phyloP scores from a whole-genome alignment of 768 basidiomycete species.

The Pleurotus pulmonarius region DNA sequence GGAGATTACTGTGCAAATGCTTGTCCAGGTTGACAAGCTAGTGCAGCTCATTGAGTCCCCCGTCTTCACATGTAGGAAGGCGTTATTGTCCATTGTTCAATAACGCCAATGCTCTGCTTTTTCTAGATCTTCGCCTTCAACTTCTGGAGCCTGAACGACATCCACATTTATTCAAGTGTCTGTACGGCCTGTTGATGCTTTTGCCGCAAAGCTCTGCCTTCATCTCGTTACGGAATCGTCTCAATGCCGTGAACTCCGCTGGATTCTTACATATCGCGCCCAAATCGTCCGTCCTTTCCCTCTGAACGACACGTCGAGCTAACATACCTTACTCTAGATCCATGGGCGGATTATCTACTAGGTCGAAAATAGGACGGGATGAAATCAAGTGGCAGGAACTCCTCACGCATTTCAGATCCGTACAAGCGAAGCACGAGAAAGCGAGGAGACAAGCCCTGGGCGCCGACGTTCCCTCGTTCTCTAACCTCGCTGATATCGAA shows the following conservation, averaged over 20 bases:
- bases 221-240: slow-evolving; percentile 86
- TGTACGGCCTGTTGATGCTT: slow-evolving; percentile 96
- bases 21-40: slow-evolving; percentile 96
- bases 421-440: slow-evolving; percentile 91
- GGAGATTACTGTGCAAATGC: slow-evolving; percentile 90
- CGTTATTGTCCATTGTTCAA: background rate
- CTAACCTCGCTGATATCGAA: slow-evolving; percentile 44
- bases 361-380: slow-evolving; percentile 77
- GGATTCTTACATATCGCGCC: slow-evolving; percentile 91
- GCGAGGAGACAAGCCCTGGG: slow-evolving; percentile 75
- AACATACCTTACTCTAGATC: slow-evolving; percentile 14
- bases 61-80: slow-evolving; percentile 86
- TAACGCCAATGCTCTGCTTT: slow-evolving; percentile 3
- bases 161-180: slow-evolving; percentile 94
- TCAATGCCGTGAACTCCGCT: slow-evolving; percentile 93
- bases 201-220: slow-evolving; percentile 97
- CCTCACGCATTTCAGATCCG: slow-evolving; percentile 83
- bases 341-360: slow-evolving; percentile 39
- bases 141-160: slow-evolving; percentile 95
- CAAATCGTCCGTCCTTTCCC: slow-evolving; percentile 56
- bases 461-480: slow-evolving; percentile 52
- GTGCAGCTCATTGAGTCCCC: slow-evolving; percentile 98
- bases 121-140: slow-evolving; percentile 79
- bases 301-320: background rate
- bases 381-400: slow-evolving; percentile 99